A percentile compares a stretch with the other conserved stretches of the same genome.
phyloP scores from a whole-genome alignment of 495 filamentous ascomycete genomes.

The Lepidopterella palustris region DNA sequence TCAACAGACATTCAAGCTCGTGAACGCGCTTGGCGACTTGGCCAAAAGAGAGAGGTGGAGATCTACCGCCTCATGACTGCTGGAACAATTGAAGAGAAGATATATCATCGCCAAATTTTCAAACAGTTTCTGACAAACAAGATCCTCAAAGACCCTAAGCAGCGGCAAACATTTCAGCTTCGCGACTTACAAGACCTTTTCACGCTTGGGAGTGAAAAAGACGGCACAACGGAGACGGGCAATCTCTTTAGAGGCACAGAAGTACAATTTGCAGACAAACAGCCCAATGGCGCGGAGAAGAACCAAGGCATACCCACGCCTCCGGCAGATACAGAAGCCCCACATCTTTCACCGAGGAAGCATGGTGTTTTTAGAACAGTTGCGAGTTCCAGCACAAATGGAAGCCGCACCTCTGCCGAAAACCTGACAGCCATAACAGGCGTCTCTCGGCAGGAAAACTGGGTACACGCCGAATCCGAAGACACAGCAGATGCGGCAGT shows the following conservation, averaged over 20 bases:
- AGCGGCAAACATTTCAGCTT: constrained; percentile 76
- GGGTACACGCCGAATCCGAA: constrained; percentile 23
- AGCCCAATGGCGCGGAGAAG: constrained; percentile 11
- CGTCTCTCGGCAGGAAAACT: constrained; percentile 53
- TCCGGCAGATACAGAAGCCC: constrained; percentile 19
- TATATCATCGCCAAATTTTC: constrained; percentile 95
- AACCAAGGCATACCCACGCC: constrained; percentile 23
- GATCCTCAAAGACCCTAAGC: constrained; percentile 85
- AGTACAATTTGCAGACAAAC: constrained; percentile 52
- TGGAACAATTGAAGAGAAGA: constrained; percentile 97
- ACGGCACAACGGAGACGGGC: constrained; percentile 71
- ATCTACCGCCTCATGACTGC: constrained; percentile 96
- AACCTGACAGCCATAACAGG: constrained; percentile 45
- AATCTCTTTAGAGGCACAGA: constrained; percentile 78
- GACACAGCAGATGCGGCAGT: constrained; percentile 3
- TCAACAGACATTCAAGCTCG: constrained; percentile 89
- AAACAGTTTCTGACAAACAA: constrained; percentile 96
- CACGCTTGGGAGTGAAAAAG: constrained; percentile 61
- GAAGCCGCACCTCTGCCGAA: constrained; percentile 29
- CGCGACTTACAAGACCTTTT: constrained; percentile 89
- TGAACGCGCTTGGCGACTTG: constrained; percentile 93
- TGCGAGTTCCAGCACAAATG: constrained; percentile 28
- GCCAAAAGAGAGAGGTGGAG: constrained; percentile 87
- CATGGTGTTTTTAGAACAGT: background rate
- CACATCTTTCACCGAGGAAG: background rate